A percentile compares a stretch with the other conserved stretches of the same genome.
Evolutionary conservation across 2,329 filamentous ascomycete species (phyloP).

Genomic region (Penicillium sp.): DNA sequence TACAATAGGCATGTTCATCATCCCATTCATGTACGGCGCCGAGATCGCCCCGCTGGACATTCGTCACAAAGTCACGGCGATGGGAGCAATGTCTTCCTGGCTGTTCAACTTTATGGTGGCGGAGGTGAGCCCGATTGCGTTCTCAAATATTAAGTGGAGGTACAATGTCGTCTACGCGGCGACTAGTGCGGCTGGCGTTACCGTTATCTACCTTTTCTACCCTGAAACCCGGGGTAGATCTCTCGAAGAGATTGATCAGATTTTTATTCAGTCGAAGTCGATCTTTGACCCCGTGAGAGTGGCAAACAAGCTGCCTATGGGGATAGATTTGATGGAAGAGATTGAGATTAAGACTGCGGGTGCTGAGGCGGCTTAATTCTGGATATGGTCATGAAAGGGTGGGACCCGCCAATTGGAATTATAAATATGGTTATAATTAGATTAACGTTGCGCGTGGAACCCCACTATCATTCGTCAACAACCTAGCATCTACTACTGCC

Average conservation of each 20-base stretch:
- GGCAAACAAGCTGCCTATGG: slow-evolving; percentile 10
- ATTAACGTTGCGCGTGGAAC: no score
- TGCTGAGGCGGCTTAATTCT: background rate
- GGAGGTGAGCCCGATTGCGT: slow-evolving; percentile 9
- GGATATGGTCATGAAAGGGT: background rate
- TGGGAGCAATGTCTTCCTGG: slow-evolving; percentile 7
- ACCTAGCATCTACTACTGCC: no score
- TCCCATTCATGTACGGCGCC: slow-evolving; percentile 16
- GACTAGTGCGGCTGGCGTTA: slow-evolving; percentile 9
- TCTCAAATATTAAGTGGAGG: slow-evolving; percentile 9
- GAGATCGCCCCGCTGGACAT: slow-evolving; percentile 13
- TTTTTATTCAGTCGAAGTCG: slow-evolving; percentile 10
- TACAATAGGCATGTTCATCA: slow-evolving; percentile 16
- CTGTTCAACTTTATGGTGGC: slow-evolving; percentile 17
- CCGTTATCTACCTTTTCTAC: slow-evolving; percentile 19
- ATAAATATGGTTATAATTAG: no score
- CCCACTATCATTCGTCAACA: no score
- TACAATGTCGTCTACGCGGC: slow-evolving; percentile 13
- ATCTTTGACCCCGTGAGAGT: slow-evolving; percentile 13
- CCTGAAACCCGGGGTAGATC: slow-evolving; percentile 18
- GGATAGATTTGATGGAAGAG: slow-evolving; percentile 3
- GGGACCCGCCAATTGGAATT: no score
- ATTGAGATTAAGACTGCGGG: background rate
- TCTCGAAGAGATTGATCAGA: slow-evolving; percentile 22
- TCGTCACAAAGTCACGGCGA: slow-evolving; percentile 5